Percentiles rank a stretch among this genome's conserved stretches.
These are phyloP conservation scores for Eragrostis tef DNA, from an alignment of 202 grass and related monocot genomes.

Conservation along the genomic window DNA sequence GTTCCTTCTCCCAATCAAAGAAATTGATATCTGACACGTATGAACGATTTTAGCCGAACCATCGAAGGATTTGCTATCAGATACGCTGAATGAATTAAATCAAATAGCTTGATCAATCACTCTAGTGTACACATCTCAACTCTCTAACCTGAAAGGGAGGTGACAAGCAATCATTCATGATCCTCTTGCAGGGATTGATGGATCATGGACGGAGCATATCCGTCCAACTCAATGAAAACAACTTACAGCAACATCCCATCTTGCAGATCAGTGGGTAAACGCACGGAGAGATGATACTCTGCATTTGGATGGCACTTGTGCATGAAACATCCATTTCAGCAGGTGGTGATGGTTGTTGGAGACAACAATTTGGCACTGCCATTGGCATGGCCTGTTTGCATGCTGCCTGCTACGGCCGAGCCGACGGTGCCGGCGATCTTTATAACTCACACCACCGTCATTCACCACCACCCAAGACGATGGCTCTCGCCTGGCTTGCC, in stretches of 20 bases:
- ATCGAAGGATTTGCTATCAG: background rate
- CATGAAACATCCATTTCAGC: conserved; percentile 7
- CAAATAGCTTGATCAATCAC: background rate
- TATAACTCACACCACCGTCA: conserved; percentile 50
- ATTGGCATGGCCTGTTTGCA: background rate
- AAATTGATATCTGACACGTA: too few relatives aligned
- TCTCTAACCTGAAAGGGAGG: background rate
- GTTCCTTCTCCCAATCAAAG: too few relatives aligned
- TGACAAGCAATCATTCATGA: conserved; percentile 12
- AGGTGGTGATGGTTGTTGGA: background rate
- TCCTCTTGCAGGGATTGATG: background rate
- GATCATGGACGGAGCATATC: background rate
- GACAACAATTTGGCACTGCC: conserved; percentile 5
- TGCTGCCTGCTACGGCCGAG: background rate
- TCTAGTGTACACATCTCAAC: background rate
- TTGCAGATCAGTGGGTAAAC: background rate
- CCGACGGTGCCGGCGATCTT: conserved; percentile 32
- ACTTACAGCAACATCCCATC: background rate
- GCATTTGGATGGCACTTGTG: background rate
- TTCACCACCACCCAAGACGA: background rate
- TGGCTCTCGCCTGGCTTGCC: background rate
- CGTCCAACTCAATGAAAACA: conserved; percentile 5
- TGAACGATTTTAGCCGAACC: too few relatives aligned
- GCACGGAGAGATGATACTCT: background rate
- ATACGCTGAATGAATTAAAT: background rate